Evolutionary conservation across 805 yeast genomes (phyloP), one percentile per base, ranked within the genome.

Genomic region (Cyberlindnera suaveolens): DNA sequence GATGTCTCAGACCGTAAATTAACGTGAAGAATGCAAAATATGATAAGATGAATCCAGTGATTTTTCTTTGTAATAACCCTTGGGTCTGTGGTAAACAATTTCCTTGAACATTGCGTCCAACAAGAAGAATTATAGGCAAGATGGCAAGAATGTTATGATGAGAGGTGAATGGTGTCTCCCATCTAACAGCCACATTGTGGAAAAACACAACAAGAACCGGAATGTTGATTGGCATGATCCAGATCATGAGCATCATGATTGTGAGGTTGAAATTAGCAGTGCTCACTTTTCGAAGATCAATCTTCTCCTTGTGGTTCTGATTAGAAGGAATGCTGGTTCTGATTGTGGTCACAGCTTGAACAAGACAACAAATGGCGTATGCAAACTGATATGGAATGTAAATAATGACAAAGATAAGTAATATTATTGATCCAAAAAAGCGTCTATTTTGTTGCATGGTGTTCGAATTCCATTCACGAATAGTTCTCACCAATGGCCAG

Each of bases 311-410:
- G 36, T 41, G 45, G 4, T 11, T n/a, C 5, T 23, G n/a, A 2
- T 43, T 36, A 17, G 33, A 19, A 5, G 36, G 4, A 8, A 36
- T 38, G 11, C 47, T 46, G 2, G 67, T 46, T 39, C 69, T 72
- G 4, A 82, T 38, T 29, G 78, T 72, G 23, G 77, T 75, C n/a
- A 72, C 54, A 1, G 67, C 50, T 58, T 87, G 96, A 2, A 83
- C 72, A 10, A 78, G 23, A 38, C 78, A 67, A 36, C 82, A 72
- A 7, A 85, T 71, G 7, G 78, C 65, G 53, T 74, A 86, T 2
- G 86, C 90, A 57, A 88, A 73, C 58, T 89, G 96, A 56, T 81
- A 89, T 0, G 96, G 96, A 13, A 86, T 64, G 56, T 81, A 84
- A 19, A 82, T 63, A 27, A 80, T 66, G 3, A 84, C 82, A 17